Base-by-base conservation (phyloP, 1,139 yeast genomes). In the Kluyveromyces sp. region DNA sequence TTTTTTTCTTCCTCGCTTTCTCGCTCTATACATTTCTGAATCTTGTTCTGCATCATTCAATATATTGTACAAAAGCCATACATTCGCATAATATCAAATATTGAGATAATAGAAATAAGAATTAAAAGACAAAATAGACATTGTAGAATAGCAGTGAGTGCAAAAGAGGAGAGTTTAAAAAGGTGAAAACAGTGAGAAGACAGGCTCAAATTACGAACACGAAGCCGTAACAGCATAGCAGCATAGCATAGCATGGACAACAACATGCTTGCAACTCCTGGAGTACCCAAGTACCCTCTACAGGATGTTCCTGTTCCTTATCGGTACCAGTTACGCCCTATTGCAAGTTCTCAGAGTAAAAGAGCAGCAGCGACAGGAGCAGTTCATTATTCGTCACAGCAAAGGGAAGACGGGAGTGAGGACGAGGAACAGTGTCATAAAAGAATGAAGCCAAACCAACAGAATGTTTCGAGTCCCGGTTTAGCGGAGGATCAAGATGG, bases 401-500 rank as follows among this genome's bases (percentile, higher is more conserved):
- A n/a, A 21, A n/a, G 37, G 30, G 41, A 38, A 3, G 35, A 40
- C 25, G 39, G 35, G 26, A 10, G 37, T 5, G 32, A 21, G 15
- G n/a, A n/a, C 15, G 42, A 32, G 27, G 39, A 25, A 33, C 48
- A 30, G 10, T 42, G 34, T 10, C 26, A n/a, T 7, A 41, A 32
- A 42, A 42, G 25, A 37, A 32, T 33, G 21, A 43, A 34, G 34
- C 42, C 34, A 37, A 38, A 29, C 34, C 48, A 38, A 28, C 42
- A 15, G 36, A 42, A 28, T 1, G 48, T 33, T 26, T 41, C 43
- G n/a, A 41, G 39, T 28, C 44, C 37, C 29, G 37, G 29, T 32
- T 37, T 31, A 44, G 41, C 27, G 32, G 46, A 41, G 34, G 49
- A 46, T 6, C 47, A 43, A 26, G 63, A 57, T 2, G 64, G 58